phyloP scores from a whole-genome alignment of 768 basidiomycete genomes.

The Lactarius hatsudake region DNA sequence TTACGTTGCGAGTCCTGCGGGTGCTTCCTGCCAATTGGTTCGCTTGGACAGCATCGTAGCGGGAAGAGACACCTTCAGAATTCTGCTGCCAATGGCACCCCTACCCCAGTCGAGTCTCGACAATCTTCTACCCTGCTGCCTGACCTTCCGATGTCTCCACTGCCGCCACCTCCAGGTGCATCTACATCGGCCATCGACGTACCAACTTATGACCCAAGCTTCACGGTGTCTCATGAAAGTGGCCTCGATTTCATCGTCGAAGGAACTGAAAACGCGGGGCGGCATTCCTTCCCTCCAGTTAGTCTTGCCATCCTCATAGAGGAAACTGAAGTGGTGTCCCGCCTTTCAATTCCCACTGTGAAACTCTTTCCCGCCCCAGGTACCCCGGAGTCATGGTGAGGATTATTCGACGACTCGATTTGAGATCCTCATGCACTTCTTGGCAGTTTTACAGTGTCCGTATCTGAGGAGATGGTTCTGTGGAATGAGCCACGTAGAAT shows the following conservation, averaged over 20 bases:
- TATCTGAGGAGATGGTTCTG: neutral
- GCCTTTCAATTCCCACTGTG: neutral
- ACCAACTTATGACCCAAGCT: neutral
- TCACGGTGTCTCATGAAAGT: slow-evolving; percentile 9
- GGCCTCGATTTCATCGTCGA: slow-evolving; percentile 10
- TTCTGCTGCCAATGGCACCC: neutral
- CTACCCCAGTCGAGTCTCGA: no score
- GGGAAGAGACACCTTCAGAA: slow-evolving; percentile 8
- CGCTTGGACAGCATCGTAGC: neutral
- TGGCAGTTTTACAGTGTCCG: slow-evolving; percentile 3
- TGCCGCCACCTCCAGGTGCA: no score
- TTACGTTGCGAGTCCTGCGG: slow-evolving; percentile 24
- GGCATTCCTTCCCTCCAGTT: neutral
- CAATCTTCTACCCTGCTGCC: no score
- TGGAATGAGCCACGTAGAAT: neutral
- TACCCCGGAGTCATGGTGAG: slow-evolving; percentile 6
- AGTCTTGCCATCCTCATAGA: neutral
- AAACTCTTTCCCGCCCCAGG: neutral
- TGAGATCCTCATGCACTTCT: neutral
- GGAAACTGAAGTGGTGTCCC: neutral
- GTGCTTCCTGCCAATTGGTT: neutral
- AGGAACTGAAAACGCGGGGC: neutral
- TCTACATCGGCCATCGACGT: neutral
- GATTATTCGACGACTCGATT: neutral
- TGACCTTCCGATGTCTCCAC: no score